A percentile compares a stretch with the other conserved stretches of the same genome.
Evolutionary conservation across 306 rosid genomes (phyloP).

Genomic region (Vicia faba): DNA sequence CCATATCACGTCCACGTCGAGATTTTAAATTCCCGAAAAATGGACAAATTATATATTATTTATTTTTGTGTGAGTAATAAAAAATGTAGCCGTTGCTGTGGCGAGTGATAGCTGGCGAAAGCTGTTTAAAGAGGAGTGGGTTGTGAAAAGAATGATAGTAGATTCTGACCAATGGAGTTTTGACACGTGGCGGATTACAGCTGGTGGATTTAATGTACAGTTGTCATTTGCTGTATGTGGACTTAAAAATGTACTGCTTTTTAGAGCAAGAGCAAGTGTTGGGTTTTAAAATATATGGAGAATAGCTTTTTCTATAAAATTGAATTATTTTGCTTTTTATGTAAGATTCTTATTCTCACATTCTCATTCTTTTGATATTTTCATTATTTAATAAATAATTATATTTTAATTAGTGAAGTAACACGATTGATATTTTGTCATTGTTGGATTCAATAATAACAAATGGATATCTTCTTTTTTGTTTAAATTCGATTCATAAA

Average conservation of each 20-base stretch:
- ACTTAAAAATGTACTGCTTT: slow-evolving; percentile 35
- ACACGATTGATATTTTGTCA: too few relatives aligned
- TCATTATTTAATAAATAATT: too few relatives aligned
- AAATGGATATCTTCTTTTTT: too few relatives aligned
- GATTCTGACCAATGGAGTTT: not conserved
- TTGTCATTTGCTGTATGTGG: slow-evolving; percentile 48
- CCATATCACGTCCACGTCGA: slow-evolving; percentile 55
- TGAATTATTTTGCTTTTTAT: not conserved
- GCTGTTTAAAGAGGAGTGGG: slow-evolving; percentile 46
- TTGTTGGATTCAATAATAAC: too few relatives aligned
- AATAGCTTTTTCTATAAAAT: not conserved
- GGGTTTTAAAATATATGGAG: slow-evolving; percentile 3
- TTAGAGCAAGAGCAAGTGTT: slow-evolving; percentile 31
- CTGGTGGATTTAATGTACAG: slow-evolving; percentile 60
- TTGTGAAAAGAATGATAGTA: slow-evolving; percentile 29
- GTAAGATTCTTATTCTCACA: too few relatives aligned
- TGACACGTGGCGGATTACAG: slow-evolving; percentile 42
- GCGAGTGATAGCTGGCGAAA: slow-evolving; percentile 59
- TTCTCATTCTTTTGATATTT: too few relatives aligned
- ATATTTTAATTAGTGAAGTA: too few relatives aligned
- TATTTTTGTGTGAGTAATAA: slow-evolving; percentile 15
- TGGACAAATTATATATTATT: not conserved
- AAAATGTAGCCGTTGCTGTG: slow-evolving; percentile 67
- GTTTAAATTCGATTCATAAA: too few relatives aligned
- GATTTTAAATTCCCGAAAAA: slow-evolving; percentile 42